Base-by-base conservation (phyloP, 108 stramenopile species). In the Nannochloropsis salina region DNA sequence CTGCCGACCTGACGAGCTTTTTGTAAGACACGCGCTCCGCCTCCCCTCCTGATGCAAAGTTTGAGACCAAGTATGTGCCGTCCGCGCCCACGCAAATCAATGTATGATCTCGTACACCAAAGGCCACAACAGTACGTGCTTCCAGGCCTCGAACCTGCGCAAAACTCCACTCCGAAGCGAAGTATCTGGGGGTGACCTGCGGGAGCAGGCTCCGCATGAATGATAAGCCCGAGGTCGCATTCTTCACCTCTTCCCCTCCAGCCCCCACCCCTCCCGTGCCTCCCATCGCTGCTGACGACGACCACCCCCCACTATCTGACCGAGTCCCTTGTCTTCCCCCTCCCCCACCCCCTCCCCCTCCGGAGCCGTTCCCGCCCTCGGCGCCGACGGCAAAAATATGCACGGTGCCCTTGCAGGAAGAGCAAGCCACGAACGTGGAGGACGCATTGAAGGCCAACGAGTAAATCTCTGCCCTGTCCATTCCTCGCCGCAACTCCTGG, bases 381-480 rank as follows among this genome's bases (percentile, higher is more conserved):
- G 74, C 45, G 41, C 82, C 74, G 21, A 88, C 80, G 6, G 83
- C 80, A 22, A 88, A 99, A 31, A 99, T 92, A 89, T 99, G 98
- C 1, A 95, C 94, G 10, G 98, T 99, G 41, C 97, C 97, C 89
- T 97, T 96, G 91, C 98, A 96, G 86, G 92, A 93, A 42, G 95
- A 93, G 90, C 96, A 96, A 1, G 95, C 95, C n/a, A 99, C 84
- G 92, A 93, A 95, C n/a, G 91, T 88, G 61, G 92, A 88, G 45
- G 95, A 93, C 87, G 92, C 92, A 86, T 93, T 95, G 91, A 96
- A 99, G 82, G 94, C 87, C 44, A 99, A 86, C 84, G 94, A 97
- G 74, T 94, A 93, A 47, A 99, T 95, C 10, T 92, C 93, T 5
- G 96, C 96, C 42, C 95, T 90, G 84, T 99, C 97, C 51, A 97